phyloP scores from a whole-genome alignment of 2,329 filamentous ascomycete genomes.

The Aureobasidium sp. region DNA sequence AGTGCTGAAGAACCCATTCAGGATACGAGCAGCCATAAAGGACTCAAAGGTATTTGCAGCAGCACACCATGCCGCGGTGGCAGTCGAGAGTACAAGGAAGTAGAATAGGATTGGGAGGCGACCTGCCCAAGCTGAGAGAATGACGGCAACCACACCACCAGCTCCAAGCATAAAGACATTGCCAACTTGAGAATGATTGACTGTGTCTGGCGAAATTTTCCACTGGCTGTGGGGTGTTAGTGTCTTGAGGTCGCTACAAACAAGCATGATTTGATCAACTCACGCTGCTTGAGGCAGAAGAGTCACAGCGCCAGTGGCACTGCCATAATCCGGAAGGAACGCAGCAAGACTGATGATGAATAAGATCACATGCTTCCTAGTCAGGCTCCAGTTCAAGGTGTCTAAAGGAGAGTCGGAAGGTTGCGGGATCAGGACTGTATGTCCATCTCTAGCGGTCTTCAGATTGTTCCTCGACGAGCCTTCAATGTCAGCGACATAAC shows the following conservation, averaged over 20 bases:
- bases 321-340: conserved; percentile 49
- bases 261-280: neutral
- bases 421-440: conserved; percentile 20
- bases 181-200: conserved; percentile 45
- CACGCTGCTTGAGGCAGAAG: conserved; percentile 42
- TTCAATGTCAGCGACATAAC: no score
- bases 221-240: conserved; percentile 28
- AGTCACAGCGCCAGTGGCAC: conserved; percentile 45
- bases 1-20: conserved; percentile 52
- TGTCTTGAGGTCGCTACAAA: conserved; percentile 19
- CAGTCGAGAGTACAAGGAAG: conserved; percentile 40
- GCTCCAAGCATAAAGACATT: conserved; percentile 52
- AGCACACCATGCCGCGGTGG: conserved; percentile 45
- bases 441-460: no score
- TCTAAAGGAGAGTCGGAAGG: conserved; percentile 33
- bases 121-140: conserved; percentile 47
- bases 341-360: conserved; percentile 42
- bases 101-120: conserved; percentile 50
- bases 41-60: conserved; percentile 40
- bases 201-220: conserved; percentile 41
- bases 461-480: no score
- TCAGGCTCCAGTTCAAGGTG: conserved; percentile 32
- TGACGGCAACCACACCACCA: conserved; percentile 46
- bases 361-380: conserved; percentile 44
- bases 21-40: conserved; percentile 47